phyloP scores from a whole-genome alignment of 352 stramenopile species.

The Globisporangium canariense region DNA sequence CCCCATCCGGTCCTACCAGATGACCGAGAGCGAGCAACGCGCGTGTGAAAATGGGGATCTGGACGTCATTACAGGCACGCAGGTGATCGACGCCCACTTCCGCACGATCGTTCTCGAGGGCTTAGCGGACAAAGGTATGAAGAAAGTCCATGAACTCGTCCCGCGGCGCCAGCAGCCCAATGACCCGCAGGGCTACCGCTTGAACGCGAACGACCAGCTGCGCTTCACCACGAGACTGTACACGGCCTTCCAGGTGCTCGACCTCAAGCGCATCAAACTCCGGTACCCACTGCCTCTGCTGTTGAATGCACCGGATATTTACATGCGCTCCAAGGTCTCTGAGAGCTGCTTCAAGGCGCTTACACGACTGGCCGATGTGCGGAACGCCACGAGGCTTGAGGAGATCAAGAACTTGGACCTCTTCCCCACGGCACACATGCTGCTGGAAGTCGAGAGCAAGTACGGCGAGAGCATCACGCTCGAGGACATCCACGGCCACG shows the following conservation, averaged over 20 bases:
- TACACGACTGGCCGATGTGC: slow-evolving; percentile 61
- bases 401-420: slow-evolving; percentile 63
- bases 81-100: slow-evolving; percentile 83
- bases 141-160: slow-evolving; percentile 35
- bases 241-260: slow-evolving; percentile 71
- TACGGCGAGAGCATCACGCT: slow-evolving; percentile 90
- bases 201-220: slow-evolving; percentile 72
- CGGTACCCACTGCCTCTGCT: slow-evolving; percentile 73
- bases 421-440: slow-evolving; percentile 73
- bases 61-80: slow-evolving; percentile 84
- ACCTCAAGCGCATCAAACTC: slow-evolving; percentile 90
- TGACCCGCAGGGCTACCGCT: slow-evolving; percentile 37
- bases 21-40: slow-evolving; percentile 51
- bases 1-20: slow-evolving; percentile 78
- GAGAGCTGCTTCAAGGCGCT: slow-evolving; percentile 80
- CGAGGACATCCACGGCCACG: slow-evolving; percentile 77
- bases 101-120: slow-evolving; percentile 89
- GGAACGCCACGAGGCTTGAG: slow-evolving; percentile 39
- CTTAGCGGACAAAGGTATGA: slow-evolving; percentile 57
- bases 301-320: slow-evolving; percentile 78
- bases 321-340: slow-evolving; percentile 86
- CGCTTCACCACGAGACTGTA: slow-evolving; percentile 82
- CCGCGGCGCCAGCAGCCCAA: slow-evolving; percentile 32
- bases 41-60: slow-evolving; percentile 54
- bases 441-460: slow-evolving; percentile 88